Evolutionary conservation across 805 yeast genomes (phyloP).

Genomic region (Blastobotrys peoriensis): DNA sequence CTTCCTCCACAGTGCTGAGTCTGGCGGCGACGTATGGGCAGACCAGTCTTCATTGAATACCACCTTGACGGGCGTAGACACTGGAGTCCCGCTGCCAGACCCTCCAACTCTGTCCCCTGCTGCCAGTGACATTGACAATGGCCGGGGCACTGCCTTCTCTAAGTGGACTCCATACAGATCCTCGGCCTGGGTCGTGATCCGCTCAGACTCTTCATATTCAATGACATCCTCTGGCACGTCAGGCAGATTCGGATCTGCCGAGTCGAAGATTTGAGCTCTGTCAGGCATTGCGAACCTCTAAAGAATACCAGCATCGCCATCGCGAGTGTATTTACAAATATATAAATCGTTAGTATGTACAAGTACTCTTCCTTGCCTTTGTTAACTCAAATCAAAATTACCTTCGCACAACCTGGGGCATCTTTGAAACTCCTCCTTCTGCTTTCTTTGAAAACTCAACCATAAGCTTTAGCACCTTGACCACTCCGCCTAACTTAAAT

Average conservation of each 20-base stretch:
- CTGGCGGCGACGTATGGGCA: neutral
- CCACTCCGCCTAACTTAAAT: conserved; percentile 1
- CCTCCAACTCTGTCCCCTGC: neutral
- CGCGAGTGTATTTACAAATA: too few species aligned
- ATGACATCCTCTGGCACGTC: conserved; percentile 14
- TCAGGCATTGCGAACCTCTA: too few species aligned
- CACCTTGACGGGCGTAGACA: neutral
- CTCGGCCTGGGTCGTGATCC: conserved; percentile 3
- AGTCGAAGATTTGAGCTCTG: conserved; percentile 15
- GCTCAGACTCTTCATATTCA: conserved; percentile 10
- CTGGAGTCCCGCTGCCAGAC: neutral
- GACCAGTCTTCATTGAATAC: neutral
- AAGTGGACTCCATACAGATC: conserved; percentile 4
- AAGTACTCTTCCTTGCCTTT: too few species aligned
- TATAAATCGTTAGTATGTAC: too few species aligned
- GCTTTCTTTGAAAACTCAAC: neutral
- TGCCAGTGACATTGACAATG: neutral
- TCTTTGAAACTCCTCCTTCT: too few species aligned
- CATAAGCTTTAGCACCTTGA: neutral
- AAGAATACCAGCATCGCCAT: too few species aligned
- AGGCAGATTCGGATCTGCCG: conserved; percentile 21
- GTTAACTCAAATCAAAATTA: too few species aligned
- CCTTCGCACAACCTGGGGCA: too few species aligned
- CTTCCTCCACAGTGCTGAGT: neutral
- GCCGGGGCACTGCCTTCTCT: neutral